Percentiles rank a stretch among this genome's conserved stretches.
These are phyloP conservation scores for Irpex sp. DNA, from an alignment of 1,284 basidiomycete genomes.

Conservation along the genomic window DNA sequence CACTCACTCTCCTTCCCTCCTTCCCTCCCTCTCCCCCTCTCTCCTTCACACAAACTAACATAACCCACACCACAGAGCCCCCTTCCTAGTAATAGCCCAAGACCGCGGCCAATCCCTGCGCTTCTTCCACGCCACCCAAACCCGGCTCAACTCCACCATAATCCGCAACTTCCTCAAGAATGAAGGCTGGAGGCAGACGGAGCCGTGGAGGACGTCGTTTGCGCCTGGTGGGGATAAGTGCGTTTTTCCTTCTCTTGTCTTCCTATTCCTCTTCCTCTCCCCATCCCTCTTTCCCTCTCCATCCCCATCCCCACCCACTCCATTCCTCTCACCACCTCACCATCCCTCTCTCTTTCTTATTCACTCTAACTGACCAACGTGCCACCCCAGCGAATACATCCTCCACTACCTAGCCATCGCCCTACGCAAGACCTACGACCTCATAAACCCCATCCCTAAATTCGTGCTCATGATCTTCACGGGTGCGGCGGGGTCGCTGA, in stretches of 20 bases:
- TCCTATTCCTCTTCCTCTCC: neutral
- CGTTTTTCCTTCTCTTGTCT: slow-evolving; percentile 17
- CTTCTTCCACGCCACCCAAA: slow-evolving; percentile 63
- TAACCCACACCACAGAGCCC: slow-evolving; percentile 44
- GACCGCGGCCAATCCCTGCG: slow-evolving; percentile 70
- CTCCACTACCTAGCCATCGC: slow-evolving; percentile 56
- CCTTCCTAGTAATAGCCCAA: slow-evolving; percentile 59
- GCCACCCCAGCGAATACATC: slow-evolving; percentile 53
- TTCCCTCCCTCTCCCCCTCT: too few species aligned
- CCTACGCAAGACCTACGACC: slow-evolving; percentile 49
- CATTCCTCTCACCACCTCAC: neutral
- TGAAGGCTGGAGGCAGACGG: slow-evolving; percentile 53
- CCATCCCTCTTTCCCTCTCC: too few species aligned
- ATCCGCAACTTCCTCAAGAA: slow-evolving; percentile 61
- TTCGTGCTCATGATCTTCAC: slow-evolving; percentile 59
- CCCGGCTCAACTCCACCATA: slow-evolving; percentile 53
- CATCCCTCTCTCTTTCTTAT: neutral
- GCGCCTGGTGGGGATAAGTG: slow-evolving; percentile 72
- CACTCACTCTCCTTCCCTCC: too few species aligned
- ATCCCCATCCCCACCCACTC: too few species aligned
- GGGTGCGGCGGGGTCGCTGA: slow-evolving; percentile 53
- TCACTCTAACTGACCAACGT: too few species aligned
- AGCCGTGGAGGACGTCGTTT: slow-evolving; percentile 60
- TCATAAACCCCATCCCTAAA: slow-evolving; percentile 45
- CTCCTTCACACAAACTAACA: too few species aligned